Evolutionary conservation across 1,284 basidiomycete species (phyloP), one percentile per base, ranked within the genome.

Genomic region (Trametes sp.): DNA sequence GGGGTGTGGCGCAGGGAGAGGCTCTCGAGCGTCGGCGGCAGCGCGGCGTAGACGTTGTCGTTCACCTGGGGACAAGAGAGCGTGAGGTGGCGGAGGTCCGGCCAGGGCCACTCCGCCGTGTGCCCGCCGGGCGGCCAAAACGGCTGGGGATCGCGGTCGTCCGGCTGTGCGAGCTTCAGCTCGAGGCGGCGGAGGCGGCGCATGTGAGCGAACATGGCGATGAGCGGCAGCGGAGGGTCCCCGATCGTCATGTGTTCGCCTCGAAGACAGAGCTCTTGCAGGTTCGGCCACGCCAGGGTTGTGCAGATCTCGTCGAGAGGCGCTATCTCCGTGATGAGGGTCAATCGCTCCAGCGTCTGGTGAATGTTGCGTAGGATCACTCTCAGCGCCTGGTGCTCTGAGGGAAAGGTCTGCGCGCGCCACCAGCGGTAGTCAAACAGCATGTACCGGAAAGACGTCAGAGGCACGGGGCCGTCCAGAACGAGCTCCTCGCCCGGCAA

Each of bases 41-140:
- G 19, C 6, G 26, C n/a, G 6, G 8, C 21, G 21, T 50, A 50
- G n/a, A 50, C 21, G 7, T 23, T 14, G 28, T 57, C 56, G 13
- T 24, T 10, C 2, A 33, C 35, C 2, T 33, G 35, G 0, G 56
- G 56, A 31, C 38, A 50, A 5, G 56, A 50, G 14, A 57, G 5
- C n/a, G 48, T 50, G 36, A 57, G 46, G 4, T 50, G 35, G 9
- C n/a, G 19, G 23, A 57, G 28, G 7, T 57, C 36, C 14, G 56
- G 56, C 48, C 46, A 57, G 4, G 56, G 56, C 35, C 26, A 51
- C 26, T n/a, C 23, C 38, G n/a, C 48, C 21, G 9, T 14, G 36
- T 26, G 21, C 3, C 11, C 24, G 6, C 19, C 16, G 7, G 36
- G 36, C 4, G 56, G 56, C 56, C 46, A 50, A 7, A 57, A 10